Base-by-base conservation (phyloP, 768 basidiomycete genomes). In the Leccinum pellstonianum region DNA sequence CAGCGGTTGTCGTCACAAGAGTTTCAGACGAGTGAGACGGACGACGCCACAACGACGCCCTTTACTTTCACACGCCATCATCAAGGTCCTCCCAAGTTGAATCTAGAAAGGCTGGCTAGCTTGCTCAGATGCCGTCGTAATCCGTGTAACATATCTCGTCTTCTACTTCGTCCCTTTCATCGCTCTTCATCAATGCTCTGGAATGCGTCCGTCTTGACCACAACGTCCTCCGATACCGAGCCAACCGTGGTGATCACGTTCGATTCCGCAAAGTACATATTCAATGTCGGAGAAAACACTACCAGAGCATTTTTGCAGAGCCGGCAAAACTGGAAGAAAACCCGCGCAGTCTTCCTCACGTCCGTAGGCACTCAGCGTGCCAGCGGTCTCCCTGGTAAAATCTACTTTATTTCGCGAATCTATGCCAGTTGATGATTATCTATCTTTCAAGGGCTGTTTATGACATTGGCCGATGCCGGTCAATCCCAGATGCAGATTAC, bases 231-330 rank as follows among this genome's bases (percentile, higher is more conserved):
- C 54, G 95, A 98, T 76, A 91, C 94, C 1, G 86, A 93, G 63
- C 88, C 94, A 0, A 83, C 88, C 9, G 75, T 97, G 25, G 75
- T 90, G 60, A 74, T 96, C 64, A 79, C 81, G 1, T 95, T 94
- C 70, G 88, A 91, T 64, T 78, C 81, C 55, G 87, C 83, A 12
- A 90, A 92, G 65, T 98, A 95, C 65, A 80, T 95, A 41, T 93
- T 98, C 80, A 95, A 95, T 73, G 85, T 80, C 19, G 88, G 91
- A 8, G 94, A 97, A 73, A 89, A 88, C 59, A 86, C 88, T 2
- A 86, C 85, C 47, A 78, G 95, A 37, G 76, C 88, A 1, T 90
- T 89, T 68, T 73, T 87, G 15, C 88, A 94, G 75, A 84, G 84
- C 59, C 77, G 76, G 62, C 76, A 81, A 49, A 84, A 83, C 52